Evolutionary conservation across 2,329 filamentous ascomycete genomes (phyloP).

Genomic region (Drechslerella coelobrocha): DNA sequence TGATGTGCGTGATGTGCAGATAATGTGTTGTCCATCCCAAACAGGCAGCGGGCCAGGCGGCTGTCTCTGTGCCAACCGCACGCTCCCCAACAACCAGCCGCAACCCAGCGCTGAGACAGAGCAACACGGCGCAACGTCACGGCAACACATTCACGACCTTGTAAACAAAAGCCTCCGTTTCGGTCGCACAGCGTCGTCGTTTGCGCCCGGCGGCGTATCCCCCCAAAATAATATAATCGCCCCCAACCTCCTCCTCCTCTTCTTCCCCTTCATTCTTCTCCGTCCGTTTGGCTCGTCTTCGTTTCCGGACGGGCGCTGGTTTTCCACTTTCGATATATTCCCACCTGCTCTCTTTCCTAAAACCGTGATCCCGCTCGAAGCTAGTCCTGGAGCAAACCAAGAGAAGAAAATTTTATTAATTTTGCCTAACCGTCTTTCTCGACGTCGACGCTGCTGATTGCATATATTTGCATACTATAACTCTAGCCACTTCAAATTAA

Average conservation of each 20-base stretch:
- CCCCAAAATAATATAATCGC: not conserved
- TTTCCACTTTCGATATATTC: not conserved
- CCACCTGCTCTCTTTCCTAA: not conserved
- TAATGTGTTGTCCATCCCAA: too few species aligned
- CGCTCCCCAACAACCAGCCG: too few species aligned
- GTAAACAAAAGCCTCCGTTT: not conserved
- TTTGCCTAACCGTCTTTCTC: not conserved
- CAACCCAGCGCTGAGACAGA: not conserved
- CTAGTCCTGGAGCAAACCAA: not conserved
- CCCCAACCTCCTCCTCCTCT: not conserved
- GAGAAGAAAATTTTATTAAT: not conserved
- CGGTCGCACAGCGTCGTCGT: too few species aligned
- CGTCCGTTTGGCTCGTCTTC: not conserved
- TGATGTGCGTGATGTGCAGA: too few species aligned
- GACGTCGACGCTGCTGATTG: not conserved
- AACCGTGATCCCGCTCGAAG: not conserved
- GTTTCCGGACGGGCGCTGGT: not conserved
- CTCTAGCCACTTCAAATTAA: too few species aligned
- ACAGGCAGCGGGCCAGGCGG: too few species aligned
- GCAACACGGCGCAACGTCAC: not conserved
- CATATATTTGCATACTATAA: not conserved
- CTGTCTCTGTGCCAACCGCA: too few species aligned
- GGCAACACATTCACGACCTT: not conserved
- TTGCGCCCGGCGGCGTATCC: too few species aligned
- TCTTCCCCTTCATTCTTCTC: not conserved